Evolutionary conservation across 768 basidiomycete species (phyloP).

Genomic region (Kwoniella botswanensis): DNA sequence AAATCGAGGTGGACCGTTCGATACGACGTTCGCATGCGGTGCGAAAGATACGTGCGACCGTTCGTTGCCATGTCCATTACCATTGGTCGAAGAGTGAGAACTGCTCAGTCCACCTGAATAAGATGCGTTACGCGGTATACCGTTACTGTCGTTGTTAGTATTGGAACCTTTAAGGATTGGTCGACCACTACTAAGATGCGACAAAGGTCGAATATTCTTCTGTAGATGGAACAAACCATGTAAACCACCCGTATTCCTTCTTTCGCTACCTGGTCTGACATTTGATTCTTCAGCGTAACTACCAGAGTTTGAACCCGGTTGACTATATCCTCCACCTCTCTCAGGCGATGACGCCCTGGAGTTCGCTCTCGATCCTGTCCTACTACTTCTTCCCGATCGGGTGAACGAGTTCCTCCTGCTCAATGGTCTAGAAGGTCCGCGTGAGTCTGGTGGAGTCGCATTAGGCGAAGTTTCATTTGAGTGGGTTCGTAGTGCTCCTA

Average conservation of each 20-base stretch:
- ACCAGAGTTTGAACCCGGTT: conserved; percentile 14
- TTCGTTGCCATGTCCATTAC: not conserved
- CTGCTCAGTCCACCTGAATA: conserved; percentile 29
- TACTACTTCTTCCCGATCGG: conserved; percentile 51
- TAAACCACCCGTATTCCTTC: conserved; percentile 43
- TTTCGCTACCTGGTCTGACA: conserved; percentile 55
- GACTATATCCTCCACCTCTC: conserved; percentile 51
- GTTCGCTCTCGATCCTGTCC: conserved; percentile 57
- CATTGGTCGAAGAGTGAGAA: not conserved
- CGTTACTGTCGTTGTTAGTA: conserved; percentile 28
- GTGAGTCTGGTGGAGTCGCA: conserved; percentile 55
- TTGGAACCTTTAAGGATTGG: conserved; percentile 45
- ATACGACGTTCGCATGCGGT: conserved; percentile 15
- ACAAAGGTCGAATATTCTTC: conserved; percentile 51
- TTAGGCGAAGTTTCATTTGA: conserved; percentile 48
- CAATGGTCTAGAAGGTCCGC: conserved; percentile 42
- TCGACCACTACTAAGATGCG: conserved; percentile 33
- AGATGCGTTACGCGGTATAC: conserved; percentile 32
- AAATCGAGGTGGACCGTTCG: conserved; percentile 7
- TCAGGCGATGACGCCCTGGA: conserved; percentile 69
- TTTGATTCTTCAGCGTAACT: conserved; percentile 21
- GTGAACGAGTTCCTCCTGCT: conserved; percentile 54
- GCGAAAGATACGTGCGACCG: conserved; percentile 29
- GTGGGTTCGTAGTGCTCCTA: conserved; percentile 60
- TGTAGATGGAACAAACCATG: conserved; percentile 51